These are phyloP conservation scores for Leucocoprinus leucothites DNA, from an alignment of 768 basidiomycete genomes.

Conservation along the genomic window DNA sequence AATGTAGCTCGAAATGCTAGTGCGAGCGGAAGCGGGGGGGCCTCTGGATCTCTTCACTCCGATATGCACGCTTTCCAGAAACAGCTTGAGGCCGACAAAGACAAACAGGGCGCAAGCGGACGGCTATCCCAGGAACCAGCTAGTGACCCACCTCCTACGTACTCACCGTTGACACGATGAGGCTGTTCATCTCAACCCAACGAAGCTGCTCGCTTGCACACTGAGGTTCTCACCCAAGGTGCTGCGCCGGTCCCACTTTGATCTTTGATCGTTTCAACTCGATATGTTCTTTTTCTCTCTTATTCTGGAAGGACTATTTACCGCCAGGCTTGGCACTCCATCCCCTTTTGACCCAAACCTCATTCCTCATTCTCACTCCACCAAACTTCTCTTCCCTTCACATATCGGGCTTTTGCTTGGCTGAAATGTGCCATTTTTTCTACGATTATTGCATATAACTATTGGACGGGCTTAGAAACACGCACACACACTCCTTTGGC, in stretches of 20 bases:
- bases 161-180: conserved; percentile 6
- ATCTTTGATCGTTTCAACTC: too few relatives aligned
- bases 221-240: too few relatives aligned
- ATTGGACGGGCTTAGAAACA: too few relatives aligned
- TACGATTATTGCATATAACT: too few relatives aligned
- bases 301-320: background rate
- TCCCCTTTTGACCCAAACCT: too few relatives aligned
- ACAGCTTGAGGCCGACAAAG: conserved; percentile 21
- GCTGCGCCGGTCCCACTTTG: too few relatives aligned
- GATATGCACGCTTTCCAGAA: conserved; percentile 23
- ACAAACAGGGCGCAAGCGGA: background rate
- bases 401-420: background rate
- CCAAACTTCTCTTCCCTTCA: too few relatives aligned
- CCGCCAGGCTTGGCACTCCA: background rate
- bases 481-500: background rate
- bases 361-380: too few relatives aligned
- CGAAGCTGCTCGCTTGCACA: background rate
- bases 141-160: conserved; percentile 7
- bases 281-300: too few relatives aligned
- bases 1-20: conserved; percentile 1
- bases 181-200: background rate
- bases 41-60: conserved; percentile 17
- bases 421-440: background rate
- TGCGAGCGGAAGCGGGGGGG: background rate
- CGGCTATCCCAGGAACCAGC: background rate